phyloP scores from a whole-genome alignment of 495 filamentous ascomycete species.

The Penicillium simplicissimum region DNA sequence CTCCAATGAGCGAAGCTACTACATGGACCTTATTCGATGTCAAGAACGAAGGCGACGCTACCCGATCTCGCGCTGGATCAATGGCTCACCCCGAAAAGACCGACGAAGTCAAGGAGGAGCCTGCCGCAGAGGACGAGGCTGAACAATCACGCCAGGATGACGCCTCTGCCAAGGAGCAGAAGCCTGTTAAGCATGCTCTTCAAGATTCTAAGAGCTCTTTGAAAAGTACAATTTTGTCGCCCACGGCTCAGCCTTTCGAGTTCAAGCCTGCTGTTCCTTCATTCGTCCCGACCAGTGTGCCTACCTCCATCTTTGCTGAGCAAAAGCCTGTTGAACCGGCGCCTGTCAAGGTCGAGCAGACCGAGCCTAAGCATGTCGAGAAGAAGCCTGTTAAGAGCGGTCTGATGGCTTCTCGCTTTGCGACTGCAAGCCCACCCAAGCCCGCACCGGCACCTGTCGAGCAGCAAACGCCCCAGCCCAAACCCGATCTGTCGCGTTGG shows the following conservation, averaged over 20 bases:
- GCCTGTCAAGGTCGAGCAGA: slow-evolving; percentile 7
- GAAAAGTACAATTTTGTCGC: slow-evolving; percentile 53
- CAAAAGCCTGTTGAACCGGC: slow-evolving; percentile 13
- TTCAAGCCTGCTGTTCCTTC: slow-evolving; percentile 53
- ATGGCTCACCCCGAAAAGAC: slow-evolving; percentile 26
- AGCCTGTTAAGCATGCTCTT: slow-evolving; percentile 19
- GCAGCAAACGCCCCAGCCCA: slow-evolving; percentile 12
- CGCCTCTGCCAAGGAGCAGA: slow-evolving; percentile 7
- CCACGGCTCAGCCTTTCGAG: slow-evolving; percentile 67
- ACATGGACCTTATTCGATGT: slow-evolving; percentile 48
- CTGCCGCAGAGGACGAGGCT: slow-evolving; percentile 8
- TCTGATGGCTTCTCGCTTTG: slow-evolving; percentile 45
- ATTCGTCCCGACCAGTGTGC: slow-evolving; percentile 46
- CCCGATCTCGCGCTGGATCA: slow-evolving; percentile 37
- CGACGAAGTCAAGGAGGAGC: slow-evolving; percentile 20
- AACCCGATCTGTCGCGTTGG: slow-evolving; percentile 17
- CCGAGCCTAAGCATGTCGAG: slow-evolving; percentile 5
- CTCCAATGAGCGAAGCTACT: slow-evolving; percentile 42
- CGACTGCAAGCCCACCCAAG: slow-evolving; percentile 32
- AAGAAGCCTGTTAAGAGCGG: slow-evolving; percentile 28
- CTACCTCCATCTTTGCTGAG: slow-evolving; percentile 42
- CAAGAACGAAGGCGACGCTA: slow-evolving; percentile 39
- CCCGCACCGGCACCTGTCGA: slow-evolving; percentile 14
- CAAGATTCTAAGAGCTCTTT: slow-evolving; percentile 26
- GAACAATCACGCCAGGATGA: slow-evolving; percentile 15